phyloP scores from a whole-genome alignment of 176 grass and related monocot genomes.

The Hyparrhenia diplandra region DNA sequence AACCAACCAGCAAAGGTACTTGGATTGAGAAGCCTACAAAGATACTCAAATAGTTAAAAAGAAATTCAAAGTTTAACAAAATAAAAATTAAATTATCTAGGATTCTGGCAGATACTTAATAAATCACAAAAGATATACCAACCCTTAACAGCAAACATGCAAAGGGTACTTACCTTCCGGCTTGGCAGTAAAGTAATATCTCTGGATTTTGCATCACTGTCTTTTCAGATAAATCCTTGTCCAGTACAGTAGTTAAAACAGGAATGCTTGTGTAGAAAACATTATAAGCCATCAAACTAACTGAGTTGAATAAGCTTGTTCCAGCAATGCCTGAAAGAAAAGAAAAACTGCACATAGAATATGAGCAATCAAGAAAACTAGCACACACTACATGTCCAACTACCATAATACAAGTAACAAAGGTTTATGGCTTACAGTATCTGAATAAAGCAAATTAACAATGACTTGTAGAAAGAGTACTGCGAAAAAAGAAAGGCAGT shows the following conservation, averaged over 20 bases:
- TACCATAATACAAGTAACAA: slow-evolving; percentile 13
- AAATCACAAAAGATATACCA: neutral
- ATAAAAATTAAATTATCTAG: neutral
- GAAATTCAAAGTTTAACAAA: slow-evolving; percentile 5
- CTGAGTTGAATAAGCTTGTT: slow-evolving; percentile 95
- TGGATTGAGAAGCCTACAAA: slow-evolving; percentile 84
- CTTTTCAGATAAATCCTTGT: slow-evolving; percentile 94
- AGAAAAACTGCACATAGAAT: slow-evolving; percentile 71
- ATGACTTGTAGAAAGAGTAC: slow-evolving; percentile 99
- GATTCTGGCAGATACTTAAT: slow-evolving; percentile 6
- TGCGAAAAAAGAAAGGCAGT: slow-evolving; percentile 95
- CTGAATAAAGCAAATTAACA: slow-evolving; percentile 98
- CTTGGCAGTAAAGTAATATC: slow-evolving; percentile 90
- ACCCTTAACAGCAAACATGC: neutral
- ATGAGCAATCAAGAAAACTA: slow-evolving; percentile 31
- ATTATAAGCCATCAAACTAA: slow-evolving; percentile 98
- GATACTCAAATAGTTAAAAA: slow-evolving; percentile 22
- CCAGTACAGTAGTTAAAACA: slow-evolving; percentile 83
- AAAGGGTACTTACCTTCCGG: slow-evolving; percentile 71
- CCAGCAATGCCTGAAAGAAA: slow-evolving; percentile 95
- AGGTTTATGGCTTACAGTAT: slow-evolving; percentile 78
- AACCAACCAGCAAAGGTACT: slow-evolving; percentile 99
- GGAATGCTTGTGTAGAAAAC: slow-evolving; percentile 97
- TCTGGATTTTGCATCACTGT: slow-evolving; percentile 94
- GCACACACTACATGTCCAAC: neutral